These are phyloP conservation scores for Cladosporium velox DNA, from an alignment of 2,329 filamentous ascomycete genomes.

Conservation along the genomic window DNA sequence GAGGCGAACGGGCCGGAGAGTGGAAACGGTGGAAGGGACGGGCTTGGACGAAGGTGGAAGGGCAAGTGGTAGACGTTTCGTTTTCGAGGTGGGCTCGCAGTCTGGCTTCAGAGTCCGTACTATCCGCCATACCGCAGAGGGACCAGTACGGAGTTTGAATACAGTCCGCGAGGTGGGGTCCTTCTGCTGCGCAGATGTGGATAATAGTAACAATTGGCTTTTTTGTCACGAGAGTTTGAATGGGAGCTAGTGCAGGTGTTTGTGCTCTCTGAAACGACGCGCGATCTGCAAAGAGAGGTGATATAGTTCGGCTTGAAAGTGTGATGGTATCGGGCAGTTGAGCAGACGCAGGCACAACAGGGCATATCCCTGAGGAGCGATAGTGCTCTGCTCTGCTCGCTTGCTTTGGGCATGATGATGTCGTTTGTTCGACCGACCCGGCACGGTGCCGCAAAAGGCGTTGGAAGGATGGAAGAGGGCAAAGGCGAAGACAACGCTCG, in stretches of 20 bases:
- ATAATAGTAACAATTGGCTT: slow-evolving; percentile 4
- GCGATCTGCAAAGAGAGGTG: neutral
- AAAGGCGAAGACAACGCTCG: neutral
- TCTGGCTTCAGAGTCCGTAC: too few species aligned
- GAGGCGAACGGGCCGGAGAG: slow-evolving; percentile 3
- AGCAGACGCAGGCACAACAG: slow-evolving; percentile 4
- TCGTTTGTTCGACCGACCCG: neutral
- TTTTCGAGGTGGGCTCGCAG: neutral
- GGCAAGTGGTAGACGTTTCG: too few species aligned
- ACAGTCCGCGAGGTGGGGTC: too few species aligned
- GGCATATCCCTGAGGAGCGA: neutral
- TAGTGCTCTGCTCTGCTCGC: neutral
- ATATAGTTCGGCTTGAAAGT: neutral
- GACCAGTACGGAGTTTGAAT: too few species aligned
- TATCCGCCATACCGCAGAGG: too few species aligned
- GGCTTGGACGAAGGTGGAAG: neutral
- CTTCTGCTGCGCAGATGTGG: neutral
- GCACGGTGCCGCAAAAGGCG: neutral
- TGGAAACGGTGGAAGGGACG: slow-evolving; percentile 11
- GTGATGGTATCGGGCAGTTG: slow-evolving; percentile 3
- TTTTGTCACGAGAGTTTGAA: neutral
- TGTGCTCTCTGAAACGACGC: neutral
- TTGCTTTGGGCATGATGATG: slow-evolving; percentile 10
- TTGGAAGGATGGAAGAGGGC: slow-evolving; percentile 5
- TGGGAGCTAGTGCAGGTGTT: neutral